phyloP scores from a whole-genome alignment of 1,284 basidiomycete species.

The Xerocomus nothofagi region DNA sequence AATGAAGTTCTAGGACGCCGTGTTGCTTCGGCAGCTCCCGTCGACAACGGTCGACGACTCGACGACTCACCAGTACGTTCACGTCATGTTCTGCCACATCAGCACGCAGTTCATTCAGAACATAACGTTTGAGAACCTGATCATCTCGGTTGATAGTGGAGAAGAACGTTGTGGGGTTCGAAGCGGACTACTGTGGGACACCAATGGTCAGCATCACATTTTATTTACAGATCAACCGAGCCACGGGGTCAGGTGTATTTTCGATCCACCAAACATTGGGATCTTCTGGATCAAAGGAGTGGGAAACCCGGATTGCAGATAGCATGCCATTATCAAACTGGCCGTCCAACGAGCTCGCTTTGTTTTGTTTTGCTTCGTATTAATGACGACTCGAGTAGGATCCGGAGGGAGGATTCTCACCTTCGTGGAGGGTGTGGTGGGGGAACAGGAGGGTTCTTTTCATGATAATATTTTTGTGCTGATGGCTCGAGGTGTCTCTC shows the following conservation, averaged over 20 bases:
- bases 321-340: background rate
- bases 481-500: background rate
- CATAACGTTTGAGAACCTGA: constrained; percentile 14
- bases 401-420: constrained; percentile 7
- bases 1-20: background rate
- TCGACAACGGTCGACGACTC: background rate
- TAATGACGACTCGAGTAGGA: background rate
- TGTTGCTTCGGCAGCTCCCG: constrained; percentile 4
- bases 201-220: background rate
- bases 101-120: constrained; percentile 3
- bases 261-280: no score
- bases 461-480: constrained; percentile 13
- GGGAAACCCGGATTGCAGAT: constrained; percentile 9
- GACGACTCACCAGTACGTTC: background rate
- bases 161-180: constrained; percentile 31
- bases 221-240: constrained; percentile 8
- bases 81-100: constrained; percentile 8
- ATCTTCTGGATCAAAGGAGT: background rate
- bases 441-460: background rate
- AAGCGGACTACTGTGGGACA: constrained; percentile 17
- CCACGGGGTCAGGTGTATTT: no score
- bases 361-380: background rate
- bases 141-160: constrained; percentile 21
- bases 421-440: constrained; percentile 5
- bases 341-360: background rate